Conservation (phyloP, 768 basidiomycete species). For the Kwoniella sp. region DNA sequence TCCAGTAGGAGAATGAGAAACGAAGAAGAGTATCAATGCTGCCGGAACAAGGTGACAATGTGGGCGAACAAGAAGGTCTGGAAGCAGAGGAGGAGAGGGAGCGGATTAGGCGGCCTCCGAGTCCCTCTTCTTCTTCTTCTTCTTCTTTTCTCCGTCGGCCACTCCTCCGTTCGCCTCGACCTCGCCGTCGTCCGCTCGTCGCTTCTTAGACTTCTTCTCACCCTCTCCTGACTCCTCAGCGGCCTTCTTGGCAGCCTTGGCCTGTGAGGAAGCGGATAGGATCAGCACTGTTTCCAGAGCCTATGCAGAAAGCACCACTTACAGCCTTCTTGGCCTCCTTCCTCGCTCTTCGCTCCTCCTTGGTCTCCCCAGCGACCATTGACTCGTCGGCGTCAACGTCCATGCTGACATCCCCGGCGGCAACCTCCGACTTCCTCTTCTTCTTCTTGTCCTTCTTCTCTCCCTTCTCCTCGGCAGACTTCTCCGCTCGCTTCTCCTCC, state of each 20-base stretch:
- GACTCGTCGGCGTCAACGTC: constrained; percentile 51
- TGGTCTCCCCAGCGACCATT: constrained; percentile 61
- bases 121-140: constrained; percentile 51
- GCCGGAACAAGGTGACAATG: neutral
- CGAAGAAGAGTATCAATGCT: neutral
- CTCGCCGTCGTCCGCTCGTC: constrained; percentile 43
- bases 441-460: constrained; percentile 59
- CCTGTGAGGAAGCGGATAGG: constrained; percentile 25
- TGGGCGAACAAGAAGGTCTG: neutral
- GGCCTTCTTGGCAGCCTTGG: constrained; percentile 47
- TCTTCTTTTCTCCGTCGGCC: constrained; percentile 50
- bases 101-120: constrained; percentile 21
- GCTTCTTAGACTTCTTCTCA: constrained; percentile 52
- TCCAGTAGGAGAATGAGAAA: neutral
- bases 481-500: constrained; percentile 78
- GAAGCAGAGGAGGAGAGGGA: neutral
- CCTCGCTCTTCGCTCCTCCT: constrained; percentile 61
- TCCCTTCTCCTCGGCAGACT: constrained; percentile 66
- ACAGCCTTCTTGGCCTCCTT: constrained; percentile 73
- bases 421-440: constrained; percentile 55
- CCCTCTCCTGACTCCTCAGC: constrained; percentile 49
- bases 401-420: constrained; percentile 47
- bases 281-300: no score
- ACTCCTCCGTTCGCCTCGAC: constrained; percentile 16
- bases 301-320: constrained; percentile 29